These are phyloP conservation scores for Rubus parviflorus DNA, from an alignment of 306 rosid species.

Conservation along the genomic window DNA sequence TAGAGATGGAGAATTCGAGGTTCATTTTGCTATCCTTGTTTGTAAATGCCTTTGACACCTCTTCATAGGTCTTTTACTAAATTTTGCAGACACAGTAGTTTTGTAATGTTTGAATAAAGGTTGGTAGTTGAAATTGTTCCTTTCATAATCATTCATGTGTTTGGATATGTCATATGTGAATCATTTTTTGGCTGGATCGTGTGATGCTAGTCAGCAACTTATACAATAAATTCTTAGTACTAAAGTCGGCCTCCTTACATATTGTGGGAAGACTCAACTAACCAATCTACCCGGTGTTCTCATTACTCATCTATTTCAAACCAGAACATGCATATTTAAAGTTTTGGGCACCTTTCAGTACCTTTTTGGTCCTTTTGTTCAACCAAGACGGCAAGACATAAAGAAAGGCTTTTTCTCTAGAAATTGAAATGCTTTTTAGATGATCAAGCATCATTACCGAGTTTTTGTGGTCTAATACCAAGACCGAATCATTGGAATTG, in stretches of 20 bases:
- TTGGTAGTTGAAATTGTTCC: not conserved
- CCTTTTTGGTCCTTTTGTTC: not conserved
- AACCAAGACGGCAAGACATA: not conserved
- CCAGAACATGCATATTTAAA: not conserved
- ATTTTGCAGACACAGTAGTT: conserved; percentile 10
- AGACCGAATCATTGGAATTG: not conserved
- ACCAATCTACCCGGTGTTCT: not conserved
- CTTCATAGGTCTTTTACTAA: not conserved
- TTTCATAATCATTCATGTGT: not conserved
- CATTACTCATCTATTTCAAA: not conserved
- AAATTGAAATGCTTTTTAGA: not conserved
- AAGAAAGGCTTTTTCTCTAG: not conserved
- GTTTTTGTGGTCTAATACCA: not conserved
- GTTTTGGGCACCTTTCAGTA: not conserved
- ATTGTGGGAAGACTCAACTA: not conserved
- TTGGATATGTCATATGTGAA: not conserved
- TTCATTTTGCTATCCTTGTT: conserved; percentile 1
- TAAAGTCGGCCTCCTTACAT: not conserved
- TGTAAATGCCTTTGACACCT: conserved; percentile 3
- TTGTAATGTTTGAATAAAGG: not conserved
- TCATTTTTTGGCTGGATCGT: not conserved
- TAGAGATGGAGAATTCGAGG: conserved; percentile 12
- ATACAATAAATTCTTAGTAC: not conserved
- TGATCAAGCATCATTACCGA: not conserved
- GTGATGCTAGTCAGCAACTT: not conserved